Evolutionary conservation across 78 protist genomes (phyloP), one percentile per base, ranked within the genome.

Genomic region (Dictyostelium capitatum): DNA sequence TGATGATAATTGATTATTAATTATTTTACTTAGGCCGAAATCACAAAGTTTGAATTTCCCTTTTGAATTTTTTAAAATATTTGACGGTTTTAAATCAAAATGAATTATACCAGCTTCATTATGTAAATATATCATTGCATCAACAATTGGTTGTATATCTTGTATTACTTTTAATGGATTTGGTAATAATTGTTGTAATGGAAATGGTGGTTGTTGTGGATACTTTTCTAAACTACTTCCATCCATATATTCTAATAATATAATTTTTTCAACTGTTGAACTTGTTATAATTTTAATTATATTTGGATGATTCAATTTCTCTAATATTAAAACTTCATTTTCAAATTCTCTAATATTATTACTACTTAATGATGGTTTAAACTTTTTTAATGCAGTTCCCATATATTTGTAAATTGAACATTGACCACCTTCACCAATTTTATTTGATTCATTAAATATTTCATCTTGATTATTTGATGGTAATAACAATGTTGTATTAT

Each of bases 31-130:
- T 12, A 72, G 37, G 14, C 95, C 95, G 72, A 91, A 91, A 56
- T 91, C 96, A 37, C 67, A 72, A 30, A 91, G 9, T 37, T 91
- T 91, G 4, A 91, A 62, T 48, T 91, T 59, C 17, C 90, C 90
- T 15, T 72, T 80, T 51, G 83, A 51, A 32, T 74, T 82, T 53
- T 81, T 82, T 80, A 91, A 82, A 30, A 91, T 72, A 37, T 91
- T 91, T 64, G 89, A 83, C 3, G 83, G 73, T 70, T 91, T 91
- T 25, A 91, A 32, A 50, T 91, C 95, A 15, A 89, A 72, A 57
- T 91, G 95, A 43, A 80, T 51, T 12, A 91, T 47, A 28, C 46
- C 37, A 4, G 6, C 5, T 37, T 72, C 57, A 23, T 23, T 20
- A 70, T 91, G 95, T 9, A 91, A 54, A 47, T 82, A 78, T 19